Evolutionary conservation across 495 filamentous ascomycete species (phyloP), one percentile per base, ranked within the genome.

Genomic region (Penicillium paxilli): DNA sequence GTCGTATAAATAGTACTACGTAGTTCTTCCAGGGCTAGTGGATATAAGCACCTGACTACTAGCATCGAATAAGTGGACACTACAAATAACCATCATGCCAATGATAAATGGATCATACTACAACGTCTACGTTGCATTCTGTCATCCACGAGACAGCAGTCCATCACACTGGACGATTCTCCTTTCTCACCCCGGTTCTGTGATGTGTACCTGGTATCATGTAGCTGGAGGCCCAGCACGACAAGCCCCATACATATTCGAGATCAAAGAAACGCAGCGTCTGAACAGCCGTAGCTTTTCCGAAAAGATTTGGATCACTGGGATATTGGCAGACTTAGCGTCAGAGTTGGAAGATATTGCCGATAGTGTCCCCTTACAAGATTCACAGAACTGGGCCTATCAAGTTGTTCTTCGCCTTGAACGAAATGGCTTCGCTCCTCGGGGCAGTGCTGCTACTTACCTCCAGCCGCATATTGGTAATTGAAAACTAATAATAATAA

Each of bases 191-290:
- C 49, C 5, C 14, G 38, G 26, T 1, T 44, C 49, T 14, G 9
- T 17, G 9, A 9, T 3, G 1, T 42, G 49, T 23, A 51, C 49
- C 22, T 51, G 49, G 49, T 51, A 51, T 16, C 49, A 51, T 22
- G 49, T 44, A 20, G 24, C 38, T 3, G 38, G 49, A 42, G 38
- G 38, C 8, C 49, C 38, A 16, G n/a, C 37, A 7, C 10, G 25
- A 14, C 5, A 23, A 6, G 12, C 4, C 12, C 22, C n/a, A 16
- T 51, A 51, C 11, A 17, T n/a, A 30, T 24, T 25, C 16, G 38
- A 32, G 26, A 22, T 51, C 5, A 23, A 51, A 32, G 49, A 35
- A 4, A 26, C n/a, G 4, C 22, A 51, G 24, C 16, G 25, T n/a
- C 38, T 51, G 24, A 37, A 51, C 38, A 44, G 19, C 23, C 21